Base-by-base conservation (phyloP, 2,329 filamentous ascomycete species). In the Aureobasidium leucospermi region DNA sequence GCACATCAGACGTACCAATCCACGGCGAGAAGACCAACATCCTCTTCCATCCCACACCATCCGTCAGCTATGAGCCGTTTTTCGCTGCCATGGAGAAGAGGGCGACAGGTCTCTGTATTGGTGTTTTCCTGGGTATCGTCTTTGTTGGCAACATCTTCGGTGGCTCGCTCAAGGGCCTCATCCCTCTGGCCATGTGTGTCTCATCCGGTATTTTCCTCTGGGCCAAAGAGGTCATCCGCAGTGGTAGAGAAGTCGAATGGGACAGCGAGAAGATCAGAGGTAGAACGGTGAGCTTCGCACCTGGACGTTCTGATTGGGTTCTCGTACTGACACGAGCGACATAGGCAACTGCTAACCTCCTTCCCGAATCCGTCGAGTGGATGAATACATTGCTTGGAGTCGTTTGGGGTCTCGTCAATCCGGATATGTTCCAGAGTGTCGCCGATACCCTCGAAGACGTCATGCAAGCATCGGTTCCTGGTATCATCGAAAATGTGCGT, bases 21-120 rank as follows among this genome's bases (percentile, higher is more conserved):
- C 89, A 92, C 69, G 93, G 92, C 67, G 93, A 97, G 71, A 96
- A 94, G 81, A 97, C 94, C 3, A 96, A 96, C 63, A 86, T 97
- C 16, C 81, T 96, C 32, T 97, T 97, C 74, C 93, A 96, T 73
- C 93, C 94, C 15, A 97, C 93, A 0, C 93, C 93, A 0, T 88
- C 88, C 0, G 83, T 96, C 65, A 90, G 87, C 76, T 96, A 90
- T 69, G 90, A 96, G 72, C 90, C 92, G 4, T 96, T 91, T 82
- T 96, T 89, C 70, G 82, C 79, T 19, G 74, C 83, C 11, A 73
- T 96, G 60, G 90, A 97, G 74, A 83, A 84, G 64, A 83, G 86
- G 9, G 89, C 87, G n/a, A 85, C 83, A 47, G 76, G 84, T 0
- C 75, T 96, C 4, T 89, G 88, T 65, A 76, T 80, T 10, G 86